Conservation (phyloP, 2,329 filamentous ascomycete species). For the Ilyonectria mors-panacis region DNA sequence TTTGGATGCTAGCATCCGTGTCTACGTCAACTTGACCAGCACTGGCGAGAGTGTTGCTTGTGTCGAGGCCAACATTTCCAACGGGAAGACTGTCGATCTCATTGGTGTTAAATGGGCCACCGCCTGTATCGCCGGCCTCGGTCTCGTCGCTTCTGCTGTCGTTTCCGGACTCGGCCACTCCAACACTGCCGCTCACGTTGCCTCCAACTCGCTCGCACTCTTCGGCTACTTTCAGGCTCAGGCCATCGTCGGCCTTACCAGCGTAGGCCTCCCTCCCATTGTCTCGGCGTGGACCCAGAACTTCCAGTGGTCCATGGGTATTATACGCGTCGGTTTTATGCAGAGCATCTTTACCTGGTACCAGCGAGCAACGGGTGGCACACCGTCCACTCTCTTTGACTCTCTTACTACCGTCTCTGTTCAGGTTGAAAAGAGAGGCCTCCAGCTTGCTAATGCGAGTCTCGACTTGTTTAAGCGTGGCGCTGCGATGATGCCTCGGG, state of each 20-base stretch:
- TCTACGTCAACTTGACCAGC: conserved; percentile 82
- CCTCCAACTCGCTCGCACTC: conserved; percentile 92
- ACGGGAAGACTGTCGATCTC: conserved; percentile 92
- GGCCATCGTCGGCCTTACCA: conserved; percentile 89
- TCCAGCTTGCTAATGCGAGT: conserved; percentile 56
- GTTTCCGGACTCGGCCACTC: conserved; percentile 92
- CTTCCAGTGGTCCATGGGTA: conserved; percentile 98
- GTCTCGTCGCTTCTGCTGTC: conserved; percentile 86
- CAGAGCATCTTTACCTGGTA: conserved; percentile 96
- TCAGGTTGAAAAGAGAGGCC: conserved; percentile 79
- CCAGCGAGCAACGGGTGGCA: conserved; percentile 91
- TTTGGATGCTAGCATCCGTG: conserved; percentile 86
- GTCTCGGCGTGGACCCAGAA: conserved; percentile 96
- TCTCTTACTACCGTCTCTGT: conserved; percentile 83
- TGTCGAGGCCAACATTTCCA: conserved; percentile 89
- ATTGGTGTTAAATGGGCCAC: conserved; percentile 91
- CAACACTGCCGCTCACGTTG: conserved; percentile 94
- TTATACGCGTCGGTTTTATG: conserved; percentile 89
- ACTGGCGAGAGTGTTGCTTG: conserved; percentile 80
- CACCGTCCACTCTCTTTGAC: conserved; percentile 83
- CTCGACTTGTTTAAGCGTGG: conserved; percentile 69
- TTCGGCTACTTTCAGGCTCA: conserved; percentile 96
- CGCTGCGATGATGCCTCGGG: conserved; percentile 65
- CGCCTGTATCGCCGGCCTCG: conserved; percentile 88
- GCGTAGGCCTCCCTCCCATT: conserved; percentile 86